Base-by-base conservation (phyloP, 2,329 filamentous ascomycete species). In the Fusarium coffeatum region DNA sequence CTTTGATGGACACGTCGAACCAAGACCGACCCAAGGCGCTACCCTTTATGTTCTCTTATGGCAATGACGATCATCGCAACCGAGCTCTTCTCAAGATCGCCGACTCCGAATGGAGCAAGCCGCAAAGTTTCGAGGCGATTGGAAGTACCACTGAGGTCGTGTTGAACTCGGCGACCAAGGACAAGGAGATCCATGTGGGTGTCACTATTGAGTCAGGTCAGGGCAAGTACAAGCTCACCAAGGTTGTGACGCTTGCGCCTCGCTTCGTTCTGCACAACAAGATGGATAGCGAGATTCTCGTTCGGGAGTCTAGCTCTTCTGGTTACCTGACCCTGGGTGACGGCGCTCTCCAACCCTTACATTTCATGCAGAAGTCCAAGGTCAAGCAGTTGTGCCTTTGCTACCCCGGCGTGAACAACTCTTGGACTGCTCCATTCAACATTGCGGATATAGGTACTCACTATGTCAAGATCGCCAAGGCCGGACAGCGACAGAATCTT, bases 351-450 rank as follows among this genome's bases (percentile, higher is more conserved):
- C 89, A 95, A 56, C 93, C 97, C 13, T 84, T 99, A 41, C 92
- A 97, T 76, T 98, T 97, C 83, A 85, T 99, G 76, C 93, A 95
- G 72, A 92, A 93, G 79, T 90, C 89, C 15, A 86, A 88, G 1
- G 89, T 92, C 45, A 98, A 98, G 77, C 96, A 99, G 78, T 83
- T 99, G 8, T 97, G 93, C 68, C 84, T 99, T 10, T 97, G 94
- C 80, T 97, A 97, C 78, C 93, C 94, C 1, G 96, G 95, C 1
- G 89, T 98, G 47, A 97, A 97, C 81, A 98, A 97, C 76, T 93
- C 96, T 73, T 99, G 96, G 96, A 97, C 95, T 1, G 96, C 96
- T 15, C 94, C 96, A 0, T 98, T 99, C 84, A 97, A 97, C 77
- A 98, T 99, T 75, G 94, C 94, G 0, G 96, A 98, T 76, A 87